phyloP scores from a whole-genome alignment of 768 basidiomycete genomes.

The Coprinellus aureogranulatus region DNA sequence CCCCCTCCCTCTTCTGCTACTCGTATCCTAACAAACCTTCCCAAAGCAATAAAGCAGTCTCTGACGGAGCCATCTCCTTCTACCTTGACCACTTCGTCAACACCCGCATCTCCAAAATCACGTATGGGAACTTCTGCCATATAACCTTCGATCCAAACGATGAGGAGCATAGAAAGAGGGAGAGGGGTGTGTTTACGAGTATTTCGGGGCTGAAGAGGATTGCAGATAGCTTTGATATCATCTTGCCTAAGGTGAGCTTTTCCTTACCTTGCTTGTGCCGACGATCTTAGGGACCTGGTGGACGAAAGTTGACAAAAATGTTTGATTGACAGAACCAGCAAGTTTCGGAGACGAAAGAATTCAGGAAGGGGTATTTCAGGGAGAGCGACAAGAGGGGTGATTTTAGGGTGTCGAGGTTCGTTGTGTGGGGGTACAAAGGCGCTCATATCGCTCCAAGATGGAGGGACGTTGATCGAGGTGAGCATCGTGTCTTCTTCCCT shows the following conservation, averaged over 20 bases:
- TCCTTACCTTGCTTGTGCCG: too few species aligned
- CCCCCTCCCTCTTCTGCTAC: background rate
- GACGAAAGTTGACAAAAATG: background rate
- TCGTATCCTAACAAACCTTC: background rate
- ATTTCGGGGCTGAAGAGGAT: constrained; percentile 3
- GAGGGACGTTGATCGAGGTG: constrained; percentile 13
- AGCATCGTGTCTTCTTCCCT: background rate
- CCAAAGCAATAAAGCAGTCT: constrained; percentile 44
- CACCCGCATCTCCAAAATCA: constrained; percentile 24
- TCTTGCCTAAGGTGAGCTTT: constrained; percentile 11
- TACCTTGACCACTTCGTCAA: constrained; percentile 50
- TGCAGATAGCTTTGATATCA: constrained; percentile 14
- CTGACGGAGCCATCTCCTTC: constrained; percentile 45
- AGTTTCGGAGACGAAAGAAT: constrained; percentile 20
- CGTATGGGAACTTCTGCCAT: constrained; percentile 4
- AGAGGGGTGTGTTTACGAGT: background rate
- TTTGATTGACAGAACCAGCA: constrained; percentile 15
- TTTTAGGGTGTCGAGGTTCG: constrained; percentile 6
- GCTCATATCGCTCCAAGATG: constrained; percentile 2
- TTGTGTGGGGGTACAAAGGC: constrained; percentile 17
- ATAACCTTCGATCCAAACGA: background rate
- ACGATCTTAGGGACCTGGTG: too few species aligned
- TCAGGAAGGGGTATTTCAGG: constrained; percentile 13
- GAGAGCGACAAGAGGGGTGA: constrained; percentile 7
- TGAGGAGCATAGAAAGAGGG: background rate